phyloP scores from a whole-genome alignment of 2,329 filamentous ascomycete genomes.

The Pyricularia pennisetigena region DNA sequence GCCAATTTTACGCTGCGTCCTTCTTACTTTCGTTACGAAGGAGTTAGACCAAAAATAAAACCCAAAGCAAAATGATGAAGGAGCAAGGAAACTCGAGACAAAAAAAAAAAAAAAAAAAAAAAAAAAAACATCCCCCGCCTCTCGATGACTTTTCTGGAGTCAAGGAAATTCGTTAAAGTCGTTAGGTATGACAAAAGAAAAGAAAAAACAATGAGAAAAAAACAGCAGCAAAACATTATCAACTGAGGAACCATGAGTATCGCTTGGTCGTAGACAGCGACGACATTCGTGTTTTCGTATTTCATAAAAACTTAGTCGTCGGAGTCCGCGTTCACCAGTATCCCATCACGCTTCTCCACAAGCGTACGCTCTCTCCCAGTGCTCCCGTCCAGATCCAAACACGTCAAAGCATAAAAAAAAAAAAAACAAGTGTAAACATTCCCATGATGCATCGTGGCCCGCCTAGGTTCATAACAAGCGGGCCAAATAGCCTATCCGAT shows the following conservation, averaged over 20 bases:
- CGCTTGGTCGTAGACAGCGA: neutral
- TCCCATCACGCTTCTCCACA: neutral
- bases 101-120: neutral
- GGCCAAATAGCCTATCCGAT: neutral
- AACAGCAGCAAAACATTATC: slow-evolving; percentile 7
- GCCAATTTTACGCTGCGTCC: slow-evolving; percentile 5
- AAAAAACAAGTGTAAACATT: neutral
- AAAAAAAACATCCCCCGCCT: neutral
- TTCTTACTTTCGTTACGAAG: slow-evolving; percentile 10
- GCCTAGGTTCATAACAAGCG: slow-evolving; percentile 1
- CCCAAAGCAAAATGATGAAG: slow-evolving; percentile 7
- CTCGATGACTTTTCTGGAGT: slow-evolving; percentile 2
- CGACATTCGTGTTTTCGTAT: neutral
- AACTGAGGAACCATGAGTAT: neutral
- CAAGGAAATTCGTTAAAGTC: slow-evolving; percentile 8
- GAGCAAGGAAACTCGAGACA: slow-evolving; percentile 1
- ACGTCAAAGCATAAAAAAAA: neutral
- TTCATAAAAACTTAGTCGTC: slow-evolving; percentile 8
- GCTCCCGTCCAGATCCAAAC: slow-evolving; percentile 1
- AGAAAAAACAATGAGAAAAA: slow-evolving; percentile 4
- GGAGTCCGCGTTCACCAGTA: neutral
- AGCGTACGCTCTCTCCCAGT: neutral
- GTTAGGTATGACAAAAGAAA: slow-evolving; percentile 9
- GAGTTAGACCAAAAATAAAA: slow-evolving; percentile 2
- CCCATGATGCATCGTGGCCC: neutral